A percentile compares a stretch with the other conserved stretches of the same genome.
Conservation (phyloP, 2,329 filamentous ascomycete species). For the Zasmidium citrigriseum region DNA sequence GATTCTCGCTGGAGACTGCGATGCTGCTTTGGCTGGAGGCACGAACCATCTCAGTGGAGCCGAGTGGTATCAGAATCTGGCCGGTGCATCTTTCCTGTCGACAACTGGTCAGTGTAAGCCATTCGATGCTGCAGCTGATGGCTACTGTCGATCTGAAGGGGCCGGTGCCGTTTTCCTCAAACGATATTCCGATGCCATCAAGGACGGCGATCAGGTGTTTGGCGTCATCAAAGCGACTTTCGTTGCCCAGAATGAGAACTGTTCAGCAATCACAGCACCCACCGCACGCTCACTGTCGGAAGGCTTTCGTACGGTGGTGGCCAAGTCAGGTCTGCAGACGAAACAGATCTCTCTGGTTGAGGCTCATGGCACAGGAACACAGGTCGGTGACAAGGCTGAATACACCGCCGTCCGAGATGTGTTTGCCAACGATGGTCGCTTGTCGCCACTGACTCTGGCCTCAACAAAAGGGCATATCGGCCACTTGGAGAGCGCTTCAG, state of each 20-base stretch:
- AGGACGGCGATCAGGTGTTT: slow-evolving; percentile 38
- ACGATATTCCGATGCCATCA: slow-evolving; percentile 35
- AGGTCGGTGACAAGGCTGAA: slow-evolving; percentile 16
- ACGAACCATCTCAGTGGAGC: slow-evolving; percentile 31
- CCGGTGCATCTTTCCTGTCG: slow-evolving; percentile 38
- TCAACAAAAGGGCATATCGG: slow-evolving; percentile 39
- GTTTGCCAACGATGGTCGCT: background rate
- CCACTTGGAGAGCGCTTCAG: slow-evolving; percentile 38
- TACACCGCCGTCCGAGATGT: slow-evolving; percentile 7
- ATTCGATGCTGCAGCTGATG: slow-evolving; percentile 35
- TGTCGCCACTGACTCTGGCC: slow-evolving; percentile 27
- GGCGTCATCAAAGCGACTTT: slow-evolving; percentile 33
- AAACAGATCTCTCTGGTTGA: slow-evolving; percentile 9
- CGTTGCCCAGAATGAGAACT: slow-evolving; percentile 36
- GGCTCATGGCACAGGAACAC: slow-evolving; percentile 18
- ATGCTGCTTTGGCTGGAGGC: slow-evolving; percentile 39
- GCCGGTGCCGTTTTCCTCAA: slow-evolving; percentile 36
- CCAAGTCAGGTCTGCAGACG: slow-evolving; percentile 13
- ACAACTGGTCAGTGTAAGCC: slow-evolving; percentile 32
- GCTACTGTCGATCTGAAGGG: slow-evolving; percentile 39
- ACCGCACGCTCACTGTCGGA: slow-evolving; percentile 12
- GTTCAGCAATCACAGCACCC: slow-evolving; percentile 13
- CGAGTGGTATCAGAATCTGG: slow-evolving; percentile 36
- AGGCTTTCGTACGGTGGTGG: background rate
- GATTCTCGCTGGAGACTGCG: slow-evolving; percentile 32